Conservation (phyloP, 140 eudicot genomes). For the Erigeron philadelphicus region DNA sequence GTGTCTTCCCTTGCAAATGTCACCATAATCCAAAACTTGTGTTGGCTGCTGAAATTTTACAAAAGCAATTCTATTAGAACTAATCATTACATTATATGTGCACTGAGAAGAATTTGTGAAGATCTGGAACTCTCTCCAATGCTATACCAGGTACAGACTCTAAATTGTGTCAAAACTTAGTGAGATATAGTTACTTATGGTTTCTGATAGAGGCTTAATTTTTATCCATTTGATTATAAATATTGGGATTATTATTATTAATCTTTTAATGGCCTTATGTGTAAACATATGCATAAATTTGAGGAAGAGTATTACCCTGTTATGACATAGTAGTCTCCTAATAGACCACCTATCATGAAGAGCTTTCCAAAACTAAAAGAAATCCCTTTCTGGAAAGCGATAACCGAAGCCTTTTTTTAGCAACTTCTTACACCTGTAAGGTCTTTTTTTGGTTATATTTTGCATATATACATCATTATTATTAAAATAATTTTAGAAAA, state of each 20-base stretch:
- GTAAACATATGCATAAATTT: neutral
- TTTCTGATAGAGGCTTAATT: neutral
- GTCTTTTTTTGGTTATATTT: too few relatives aligned
- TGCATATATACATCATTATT: too few relatives aligned
- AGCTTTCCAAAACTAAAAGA: too few relatives aligned
- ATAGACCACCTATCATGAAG: too few relatives aligned
- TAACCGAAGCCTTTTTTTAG: too few relatives aligned
- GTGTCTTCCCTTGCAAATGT: slow-evolving; percentile 73
- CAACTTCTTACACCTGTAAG: too few relatives aligned
- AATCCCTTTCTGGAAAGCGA: too few relatives aligned
- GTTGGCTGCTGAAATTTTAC: slow-evolving; percentile 88
- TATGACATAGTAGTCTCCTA: too few relatives aligned
- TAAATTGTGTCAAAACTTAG: neutral
- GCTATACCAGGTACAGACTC: slow-evolving; percentile 81
- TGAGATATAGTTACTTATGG: neutral
- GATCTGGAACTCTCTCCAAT: slow-evolving; percentile 95
- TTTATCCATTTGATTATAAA: neutral
- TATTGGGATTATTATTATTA: neutral
- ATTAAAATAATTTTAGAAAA: too few relatives aligned
- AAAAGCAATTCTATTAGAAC: slow-evolving; percentile 71
- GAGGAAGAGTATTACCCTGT: neutral
- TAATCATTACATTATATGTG: slow-evolving; percentile 68
- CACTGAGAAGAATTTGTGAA: slow-evolving; percentile 70
- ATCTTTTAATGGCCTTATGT: slow-evolving; percentile 2
- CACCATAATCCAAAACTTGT: slow-evolving; percentile 63